Conservation (phyloP, 1,284 basidiomycete genomes). For the Coniophora puteana region DNA sequence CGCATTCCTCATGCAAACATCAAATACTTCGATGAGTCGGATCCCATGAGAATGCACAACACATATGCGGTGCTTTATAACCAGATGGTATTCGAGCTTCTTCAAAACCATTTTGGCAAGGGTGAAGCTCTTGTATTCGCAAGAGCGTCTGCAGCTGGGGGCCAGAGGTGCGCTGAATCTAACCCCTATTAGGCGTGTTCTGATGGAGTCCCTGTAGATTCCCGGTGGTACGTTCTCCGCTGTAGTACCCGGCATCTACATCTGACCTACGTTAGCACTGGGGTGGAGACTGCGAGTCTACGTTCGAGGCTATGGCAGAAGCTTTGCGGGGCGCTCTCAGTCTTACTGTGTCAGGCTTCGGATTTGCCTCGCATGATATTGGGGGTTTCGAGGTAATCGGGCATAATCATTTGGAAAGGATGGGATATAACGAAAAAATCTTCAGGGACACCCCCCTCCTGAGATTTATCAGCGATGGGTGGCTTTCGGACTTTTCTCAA, state of each 20-base stretch:
- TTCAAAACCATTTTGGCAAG: conserved; percentile 56
- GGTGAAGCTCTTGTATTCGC: conserved; percentile 71
- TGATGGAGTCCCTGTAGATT: conserved; percentile 17
- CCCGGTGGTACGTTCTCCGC: conserved; percentile 24
- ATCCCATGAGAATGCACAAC: conserved; percentile 67
- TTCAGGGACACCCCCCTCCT: conserved; percentile 59
- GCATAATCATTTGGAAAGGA: too few species aligned
- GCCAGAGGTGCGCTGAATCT: conserved; percentile 49
- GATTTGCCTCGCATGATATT: conserved; percentile 72
- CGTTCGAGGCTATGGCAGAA: conserved; percentile 77
- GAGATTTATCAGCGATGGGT: conserved; percentile 76
- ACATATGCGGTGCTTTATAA: conserved; percentile 68
- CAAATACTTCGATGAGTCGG: conserved; percentile 64
- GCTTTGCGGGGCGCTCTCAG: conserved; percentile 65
- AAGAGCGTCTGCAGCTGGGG: conserved; percentile 60
- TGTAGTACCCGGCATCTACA: not conserved
- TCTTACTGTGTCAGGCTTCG: conserved; percentile 66
- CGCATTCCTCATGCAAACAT: conserved; percentile 62
- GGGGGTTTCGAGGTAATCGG: conserved; percentile 71
- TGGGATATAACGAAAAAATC: not conserved
- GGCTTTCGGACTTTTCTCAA: conserved; percentile 69
- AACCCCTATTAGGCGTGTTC: not conserved
- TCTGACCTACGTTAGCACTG: conserved; percentile 49
- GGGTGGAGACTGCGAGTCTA: conserved; percentile 78
- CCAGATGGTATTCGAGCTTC: conserved; percentile 60